Evolutionary conservation across 2,329 filamentous ascomycete genomes (phyloP).

Genomic region (Emergomyces orientalis): DNA sequence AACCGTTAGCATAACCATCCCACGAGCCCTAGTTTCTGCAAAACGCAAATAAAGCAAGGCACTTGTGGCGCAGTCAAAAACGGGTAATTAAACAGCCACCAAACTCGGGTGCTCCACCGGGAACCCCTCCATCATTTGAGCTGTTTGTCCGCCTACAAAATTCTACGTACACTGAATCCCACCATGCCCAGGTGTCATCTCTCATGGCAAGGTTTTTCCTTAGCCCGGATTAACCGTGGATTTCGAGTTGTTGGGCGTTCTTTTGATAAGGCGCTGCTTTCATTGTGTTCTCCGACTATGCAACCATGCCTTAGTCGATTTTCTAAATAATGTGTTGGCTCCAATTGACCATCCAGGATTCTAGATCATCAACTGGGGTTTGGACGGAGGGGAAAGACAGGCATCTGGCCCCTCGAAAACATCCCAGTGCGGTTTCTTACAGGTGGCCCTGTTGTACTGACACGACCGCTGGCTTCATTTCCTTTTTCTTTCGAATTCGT

Average conservation of each 20-base stretch:
- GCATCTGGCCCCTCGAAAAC: not conserved
- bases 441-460: conserved; percentile 11
- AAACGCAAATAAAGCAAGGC: not conserved
- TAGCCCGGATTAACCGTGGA: not conserved
- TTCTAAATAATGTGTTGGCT: conserved; percentile 13
- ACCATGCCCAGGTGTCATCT: not conserved
- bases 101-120: not conserved
- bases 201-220: not conserved
- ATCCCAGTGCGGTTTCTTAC: conserved; percentile 7
- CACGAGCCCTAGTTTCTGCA: not conserved
- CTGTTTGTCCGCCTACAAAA: not conserved
- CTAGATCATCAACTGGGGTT: conserved; percentile 5
- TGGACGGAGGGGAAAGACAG: not conserved
- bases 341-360: conserved; percentile 12
- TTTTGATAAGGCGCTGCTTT: conserved; percentile 10
- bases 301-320: conserved; percentile 11
- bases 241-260: conserved; percentile 8
- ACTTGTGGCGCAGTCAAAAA: not conserved
- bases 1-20: not conserved
- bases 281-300: conserved; percentile 4
- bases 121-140: not conserved
- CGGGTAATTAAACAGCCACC: not conserved
- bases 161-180: not conserved
- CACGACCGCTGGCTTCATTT: not conserved
- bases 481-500: not conserved